Percentiles rank a stretch among this genome's conserved stretches.
Evolutionary conservation across 2,329 filamentous ascomycete genomes (phyloP).

Genomic region (Trichophyton mentagrophytes): DNA sequence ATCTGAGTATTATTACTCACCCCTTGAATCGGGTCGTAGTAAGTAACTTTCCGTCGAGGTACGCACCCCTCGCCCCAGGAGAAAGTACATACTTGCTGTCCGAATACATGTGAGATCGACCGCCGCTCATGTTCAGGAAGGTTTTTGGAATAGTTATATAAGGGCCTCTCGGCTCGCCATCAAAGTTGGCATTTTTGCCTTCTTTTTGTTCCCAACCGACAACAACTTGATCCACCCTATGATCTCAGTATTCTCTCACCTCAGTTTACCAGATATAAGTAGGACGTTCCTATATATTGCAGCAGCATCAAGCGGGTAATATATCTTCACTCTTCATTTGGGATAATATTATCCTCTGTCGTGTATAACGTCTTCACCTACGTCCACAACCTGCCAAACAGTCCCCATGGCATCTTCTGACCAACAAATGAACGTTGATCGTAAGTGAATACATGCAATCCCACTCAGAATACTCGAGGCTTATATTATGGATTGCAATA

Average conservation of each 20-base stretch:
- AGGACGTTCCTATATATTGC: not conserved
- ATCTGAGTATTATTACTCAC: not conserved
- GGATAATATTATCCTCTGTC: not conserved
- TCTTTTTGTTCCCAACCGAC: not conserved
- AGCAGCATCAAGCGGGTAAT: not conserved
- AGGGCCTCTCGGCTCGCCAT: not conserved
- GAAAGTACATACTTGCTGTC: not conserved
- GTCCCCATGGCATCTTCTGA: not conserved
- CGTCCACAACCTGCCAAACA: not conserved
- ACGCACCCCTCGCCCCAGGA: not conserved
- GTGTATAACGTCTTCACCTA: not conserved
- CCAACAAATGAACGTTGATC: not conserved
- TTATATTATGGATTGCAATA: not conserved
- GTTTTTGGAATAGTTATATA: not conserved
- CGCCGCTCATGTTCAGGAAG: not conserved
- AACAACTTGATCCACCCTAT: not conserved
- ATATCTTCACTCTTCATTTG: not conserved
- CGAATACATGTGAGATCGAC: constrained; percentile 1
- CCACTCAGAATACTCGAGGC: not conserved
- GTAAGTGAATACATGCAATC: not conserved
- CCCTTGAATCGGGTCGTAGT: not conserved
- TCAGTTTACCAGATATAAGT: not conserved
- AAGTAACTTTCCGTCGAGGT: constrained; percentile 3
- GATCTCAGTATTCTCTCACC: not conserved
- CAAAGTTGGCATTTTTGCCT: not conserved